Evolutionary conservation across 306 rosid species (phyloP).

Genomic region (Psophocarpus tetragonolobus): DNA sequence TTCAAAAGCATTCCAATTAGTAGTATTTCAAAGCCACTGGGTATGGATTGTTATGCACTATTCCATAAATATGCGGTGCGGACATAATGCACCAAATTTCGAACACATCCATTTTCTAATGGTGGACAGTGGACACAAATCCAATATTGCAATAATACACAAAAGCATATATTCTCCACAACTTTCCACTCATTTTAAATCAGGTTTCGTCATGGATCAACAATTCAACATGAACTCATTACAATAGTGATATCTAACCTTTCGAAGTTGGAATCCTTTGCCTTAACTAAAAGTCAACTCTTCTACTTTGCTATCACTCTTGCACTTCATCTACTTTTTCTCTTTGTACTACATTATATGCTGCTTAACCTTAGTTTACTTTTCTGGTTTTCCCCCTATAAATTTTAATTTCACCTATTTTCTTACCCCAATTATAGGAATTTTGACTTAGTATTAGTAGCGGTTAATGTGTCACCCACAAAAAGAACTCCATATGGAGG

Average conservation of each 20-base stretch:
- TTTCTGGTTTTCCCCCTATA: neutral
- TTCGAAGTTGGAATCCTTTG: conserved; percentile 1
- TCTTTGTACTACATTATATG: neutral
- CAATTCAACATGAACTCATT: neutral
- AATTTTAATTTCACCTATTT: neutral
- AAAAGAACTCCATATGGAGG: conserved; percentile 4
- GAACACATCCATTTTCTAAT: conserved; percentile 7
- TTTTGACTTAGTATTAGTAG: neutral
- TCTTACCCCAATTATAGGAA: no score
- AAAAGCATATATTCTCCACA: conserved; percentile 34
- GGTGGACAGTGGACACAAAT: conserved; percentile 15
- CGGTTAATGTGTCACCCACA: neutral
- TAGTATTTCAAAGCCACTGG: conserved; percentile 29
- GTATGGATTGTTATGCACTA: conserved; percentile 10
- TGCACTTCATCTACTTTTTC: neutral
- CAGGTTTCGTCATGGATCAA: neutral
- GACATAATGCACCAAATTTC: conserved; percentile 31
- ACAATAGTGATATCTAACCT: neutral
- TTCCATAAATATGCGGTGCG: conserved; percentile 3
- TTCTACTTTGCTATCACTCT: conserved; percentile 9
- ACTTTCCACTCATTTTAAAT: conserved; percentile 32
- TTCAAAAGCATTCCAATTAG: conserved; percentile 19
- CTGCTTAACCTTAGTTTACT: neutral
- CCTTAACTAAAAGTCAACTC: neutral
- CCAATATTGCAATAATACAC: conserved; percentile 23